Percentiles rank a stretch among this genome's conserved stretches.
Evolutionary conservation across 2,329 filamentous ascomycete species (phyloP).

Genomic region (Penicillium expansum): DNA sequence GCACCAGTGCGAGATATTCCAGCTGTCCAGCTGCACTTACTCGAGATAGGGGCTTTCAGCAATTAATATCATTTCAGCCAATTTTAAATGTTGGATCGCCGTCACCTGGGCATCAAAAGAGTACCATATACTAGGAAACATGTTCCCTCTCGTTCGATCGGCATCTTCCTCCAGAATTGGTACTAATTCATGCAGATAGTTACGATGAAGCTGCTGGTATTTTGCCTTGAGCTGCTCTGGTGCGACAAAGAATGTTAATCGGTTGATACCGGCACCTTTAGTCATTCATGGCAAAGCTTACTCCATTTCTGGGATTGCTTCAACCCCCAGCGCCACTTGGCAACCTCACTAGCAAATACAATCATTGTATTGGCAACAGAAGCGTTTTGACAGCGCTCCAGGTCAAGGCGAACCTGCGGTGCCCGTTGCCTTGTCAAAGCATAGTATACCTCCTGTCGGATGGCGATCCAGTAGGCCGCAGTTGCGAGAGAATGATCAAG

Average conservation of each 20-base stretch:
- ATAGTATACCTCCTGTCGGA: conserved; percentile 28
- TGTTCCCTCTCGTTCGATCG: too few species aligned
- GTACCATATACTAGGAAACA: too few species aligned
- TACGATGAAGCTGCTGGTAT: too few species aligned
- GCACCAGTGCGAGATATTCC: too few species aligned
- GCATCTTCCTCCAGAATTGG: too few species aligned
- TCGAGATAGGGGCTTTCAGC: too few species aligned
- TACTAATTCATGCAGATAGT: too few species aligned
- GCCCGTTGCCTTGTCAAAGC: conserved; percentile 19
- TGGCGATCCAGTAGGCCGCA: conserved; percentile 26
- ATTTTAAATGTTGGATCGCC: too few species aligned
- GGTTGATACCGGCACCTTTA: background rate
- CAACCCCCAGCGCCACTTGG: conserved; percentile 21
- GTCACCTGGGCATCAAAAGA: too few species aligned
- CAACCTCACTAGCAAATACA: conserved; percentile 21
- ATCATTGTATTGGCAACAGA: conserved; percentile 20
- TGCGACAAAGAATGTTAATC: background rate
- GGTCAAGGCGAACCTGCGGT: conserved; percentile 14
- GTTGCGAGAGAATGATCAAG: conserved; percentile 17
- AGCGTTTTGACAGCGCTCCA: conserved; percentile 4
- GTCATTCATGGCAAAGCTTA: background rate
- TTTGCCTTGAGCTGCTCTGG: background rate
- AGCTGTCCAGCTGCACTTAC: too few species aligned
- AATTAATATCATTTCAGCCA: too few species aligned
- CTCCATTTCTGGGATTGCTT: conserved; percentile 13